Conservation (phyloP, 2,329 filamentous ascomycete species). For the Neonectria hederae region DNA sequence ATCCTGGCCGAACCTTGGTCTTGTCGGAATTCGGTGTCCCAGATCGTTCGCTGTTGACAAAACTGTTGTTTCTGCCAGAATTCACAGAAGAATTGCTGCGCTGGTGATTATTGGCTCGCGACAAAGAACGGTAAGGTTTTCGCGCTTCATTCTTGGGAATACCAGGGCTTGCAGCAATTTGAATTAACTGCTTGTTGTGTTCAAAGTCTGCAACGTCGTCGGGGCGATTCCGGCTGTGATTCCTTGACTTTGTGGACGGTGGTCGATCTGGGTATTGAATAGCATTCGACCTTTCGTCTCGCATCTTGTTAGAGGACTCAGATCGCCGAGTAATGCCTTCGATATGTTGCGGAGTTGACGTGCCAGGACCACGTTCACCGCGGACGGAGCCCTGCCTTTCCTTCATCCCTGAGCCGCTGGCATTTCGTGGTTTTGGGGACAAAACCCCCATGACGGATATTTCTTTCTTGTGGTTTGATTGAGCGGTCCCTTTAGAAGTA, state of each 20-base stretch:
- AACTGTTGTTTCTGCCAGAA: not conserved
- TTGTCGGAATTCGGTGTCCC: conserved; percentile 4
- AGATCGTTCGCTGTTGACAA: not conserved
- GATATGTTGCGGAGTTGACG: conserved; percentile 30
- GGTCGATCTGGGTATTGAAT: conserved; percentile 7
- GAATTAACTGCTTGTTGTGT: conserved; percentile 14
- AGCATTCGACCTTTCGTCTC: not conserved
- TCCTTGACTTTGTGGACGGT: conserved; percentile 3
- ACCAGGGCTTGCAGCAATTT: conserved; percentile 27
- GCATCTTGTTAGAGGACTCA: not conserved
- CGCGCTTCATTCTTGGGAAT: conserved; percentile 11
- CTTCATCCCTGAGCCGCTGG: conserved; percentile 42
- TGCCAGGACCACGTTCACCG: not conserved
- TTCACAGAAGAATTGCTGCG: conserved; percentile 24
- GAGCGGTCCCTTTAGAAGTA: not conserved
- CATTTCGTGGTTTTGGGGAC: conserved; percentile 50
- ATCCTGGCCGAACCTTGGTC: conserved; percentile 6
- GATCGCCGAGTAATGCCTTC: too few species aligned
- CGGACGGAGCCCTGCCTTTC: conserved; percentile 39
- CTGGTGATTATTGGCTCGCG: conserved; percentile 8
- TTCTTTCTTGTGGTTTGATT: not conserved
- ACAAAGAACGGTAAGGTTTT: not conserved
- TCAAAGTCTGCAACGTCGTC: not conserved
- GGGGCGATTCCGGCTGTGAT: conserved; percentile 3
- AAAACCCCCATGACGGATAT: conserved; percentile 33